Base-by-base conservation (phyloP, 73 alveolate species). In the Blepharisma stoltei region DNA sequence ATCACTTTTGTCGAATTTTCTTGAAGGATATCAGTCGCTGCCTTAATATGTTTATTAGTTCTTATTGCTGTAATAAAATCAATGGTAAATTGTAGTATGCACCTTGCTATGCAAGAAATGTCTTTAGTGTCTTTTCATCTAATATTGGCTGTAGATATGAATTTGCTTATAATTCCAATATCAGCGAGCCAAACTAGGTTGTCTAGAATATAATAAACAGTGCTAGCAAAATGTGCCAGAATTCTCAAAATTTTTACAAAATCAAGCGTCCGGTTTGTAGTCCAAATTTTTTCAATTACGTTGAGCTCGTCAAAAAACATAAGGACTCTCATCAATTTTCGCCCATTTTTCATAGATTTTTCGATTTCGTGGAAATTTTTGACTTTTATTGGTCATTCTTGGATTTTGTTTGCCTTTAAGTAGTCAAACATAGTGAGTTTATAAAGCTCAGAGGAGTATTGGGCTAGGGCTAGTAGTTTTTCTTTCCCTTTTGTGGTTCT, bases 91-190 rank as follows among this genome's bases (percentile, higher is more conserved):
- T 38, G 46, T 18, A 60, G 14, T 18, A 60, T 25, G 2, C 48
- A 14, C 5, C 73, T 60, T 14, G 73, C 73, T 14, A 60, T 9
- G 3, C 46, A 60, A 25, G 48, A 18, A n/a, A 60, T 18, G 46
- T 60, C 73, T 60, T 60, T 60, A 14, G 73, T 60, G 45, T 60
- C 73, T 25, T 60, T 60, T 38, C 73, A 60, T 60, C 23, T 60
- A 38, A 60, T 60, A 25, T 60, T 60, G 38, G 73, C 73, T 1
- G 14, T n/a, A 18, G 73, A n/a, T 18, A 60, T 60, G 5, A 60
- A 60, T 25, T 60, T 60, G 18, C 46, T 14, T 18, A 60, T 60
- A 60, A 60, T 60, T 60, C 73, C 73, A 60, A 60, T 60, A 25
- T 60, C 73, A 2, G 73, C 73, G 23, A n/a, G 23, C 73, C 73